Percentiles rank a stretch among this genome's conserved stretches.
These are phyloP conservation scores for Candida fluviatilis DNA, from an alignment of 805 yeast genomes.

Conservation along the genomic window DNA sequence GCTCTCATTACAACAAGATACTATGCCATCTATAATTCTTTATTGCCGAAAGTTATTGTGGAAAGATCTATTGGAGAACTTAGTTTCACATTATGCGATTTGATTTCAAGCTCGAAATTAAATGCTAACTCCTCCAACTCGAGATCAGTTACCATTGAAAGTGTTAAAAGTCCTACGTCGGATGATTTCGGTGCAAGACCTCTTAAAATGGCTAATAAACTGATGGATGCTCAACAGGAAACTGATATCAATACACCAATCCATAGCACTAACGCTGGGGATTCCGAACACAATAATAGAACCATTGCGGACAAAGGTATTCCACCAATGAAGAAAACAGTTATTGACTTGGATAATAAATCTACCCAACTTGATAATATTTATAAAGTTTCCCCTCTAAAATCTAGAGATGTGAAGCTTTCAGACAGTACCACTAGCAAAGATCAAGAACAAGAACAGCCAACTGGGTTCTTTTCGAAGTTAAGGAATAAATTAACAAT, in stretches of 20 bases:
- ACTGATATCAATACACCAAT: conserved; percentile 2
- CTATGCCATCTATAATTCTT: conserved; percentile 55
- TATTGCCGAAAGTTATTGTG: conserved; percentile 64
- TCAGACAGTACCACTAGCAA: neutral
- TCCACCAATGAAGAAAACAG: neutral
- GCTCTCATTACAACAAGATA: conserved; percentile 75
- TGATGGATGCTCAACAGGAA: conserved; percentile 13
- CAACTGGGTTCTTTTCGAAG: conserved; percentile 2
- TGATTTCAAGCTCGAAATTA: conserved; percentile 51
- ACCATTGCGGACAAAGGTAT: neutral
- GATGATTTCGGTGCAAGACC: conserved; percentile 55
- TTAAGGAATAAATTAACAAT: neutral
- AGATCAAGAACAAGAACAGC: conserved; percentile 5
- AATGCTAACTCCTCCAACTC: conserved; percentile 12
- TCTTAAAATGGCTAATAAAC: conserved; percentile 59
- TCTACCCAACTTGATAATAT: neutral
- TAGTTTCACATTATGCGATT: conserved; percentile 60
- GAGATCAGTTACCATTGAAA: conserved; percentile 1
- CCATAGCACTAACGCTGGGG: neutral
- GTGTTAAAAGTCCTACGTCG: conserved; percentile 1
- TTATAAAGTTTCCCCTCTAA: conserved; percentile 1
- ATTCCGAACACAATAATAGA: too few species aligned
- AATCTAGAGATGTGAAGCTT: conserved; percentile 1
- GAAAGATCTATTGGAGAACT: conserved; percentile 77
- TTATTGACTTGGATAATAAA: neutral